Evolutionary conservation across 768 basidiomycete species (phyloP).

Genomic region (Russula earlei): DNA sequence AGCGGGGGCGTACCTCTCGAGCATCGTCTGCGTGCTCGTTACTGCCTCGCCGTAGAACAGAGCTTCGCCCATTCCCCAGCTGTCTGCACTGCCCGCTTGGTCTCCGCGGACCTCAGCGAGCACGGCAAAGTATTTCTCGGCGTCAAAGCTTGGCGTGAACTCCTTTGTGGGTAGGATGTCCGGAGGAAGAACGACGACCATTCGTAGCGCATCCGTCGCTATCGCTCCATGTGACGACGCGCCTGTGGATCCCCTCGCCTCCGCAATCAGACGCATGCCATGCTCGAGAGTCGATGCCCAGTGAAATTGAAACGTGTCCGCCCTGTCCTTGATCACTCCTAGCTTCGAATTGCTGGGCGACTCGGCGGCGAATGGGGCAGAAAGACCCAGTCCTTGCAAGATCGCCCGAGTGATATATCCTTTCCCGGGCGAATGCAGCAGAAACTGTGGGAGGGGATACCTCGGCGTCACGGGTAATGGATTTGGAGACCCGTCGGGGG

Average conservation of each 20-base stretch:
- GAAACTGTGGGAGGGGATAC: conserved; percentile 46
- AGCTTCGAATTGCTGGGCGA: conserved; percentile 20
- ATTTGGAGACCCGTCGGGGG: not conserved
- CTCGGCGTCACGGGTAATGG: conserved; percentile 35
- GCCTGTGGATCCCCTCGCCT: conserved; percentile 34
- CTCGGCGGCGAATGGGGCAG: conserved; percentile 20
- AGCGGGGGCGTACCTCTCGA: conserved; percentile 63
- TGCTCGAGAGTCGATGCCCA: conserved; percentile 24
- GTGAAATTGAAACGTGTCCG: conserved; percentile 64
- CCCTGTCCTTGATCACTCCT: conserved; percentile 46
- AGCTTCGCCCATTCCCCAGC: conserved; percentile 63
- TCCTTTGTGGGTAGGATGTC: conserved; percentile 39
- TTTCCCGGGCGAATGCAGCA: conserved; percentile 38
- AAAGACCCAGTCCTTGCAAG: conserved; percentile 28
- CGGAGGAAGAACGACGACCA: conserved; percentile 40
- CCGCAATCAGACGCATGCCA: conserved; percentile 25
- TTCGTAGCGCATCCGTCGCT: not conserved
- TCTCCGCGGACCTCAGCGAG: conserved; percentile 31
- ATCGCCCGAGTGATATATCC: conserved; percentile 33
- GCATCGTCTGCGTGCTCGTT: conserved; percentile 89
- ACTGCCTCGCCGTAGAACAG: conserved; percentile 83
- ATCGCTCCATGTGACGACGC: conserved; percentile 23
- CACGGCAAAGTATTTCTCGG: conserved; percentile 47
- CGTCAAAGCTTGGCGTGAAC: conserved; percentile 67
- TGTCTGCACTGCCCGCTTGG: conserved; percentile 20